These are phyloP conservation scores for Alternaria arborescens DNA, from an alignment of 2,329 filamentous ascomycete species.

Conservation along the genomic window DNA sequence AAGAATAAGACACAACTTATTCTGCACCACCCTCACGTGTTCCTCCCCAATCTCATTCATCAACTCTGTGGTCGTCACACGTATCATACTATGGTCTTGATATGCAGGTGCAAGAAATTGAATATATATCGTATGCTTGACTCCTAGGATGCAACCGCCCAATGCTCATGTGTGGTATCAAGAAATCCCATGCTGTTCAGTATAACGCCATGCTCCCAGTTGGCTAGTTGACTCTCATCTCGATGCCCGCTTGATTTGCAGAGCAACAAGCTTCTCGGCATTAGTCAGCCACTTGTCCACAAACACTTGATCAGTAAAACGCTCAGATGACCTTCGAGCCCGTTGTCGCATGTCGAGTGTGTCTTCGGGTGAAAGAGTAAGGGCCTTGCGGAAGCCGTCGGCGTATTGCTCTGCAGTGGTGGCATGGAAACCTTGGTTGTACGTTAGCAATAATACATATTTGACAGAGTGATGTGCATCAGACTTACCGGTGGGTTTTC, in stretches of 20 bases:
- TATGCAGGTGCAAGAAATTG: neutral
- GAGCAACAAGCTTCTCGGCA: conserved; percentile 73
- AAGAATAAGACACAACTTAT: neutral
- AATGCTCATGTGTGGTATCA: conserved; percentile 21
- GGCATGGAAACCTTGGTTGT: conserved; percentile 79
- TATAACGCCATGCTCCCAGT: conserved; percentile 1
- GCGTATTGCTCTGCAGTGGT: conserved; percentile 82
- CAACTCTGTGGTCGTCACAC: neutral
- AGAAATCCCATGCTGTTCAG: neutral
- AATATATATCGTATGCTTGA: neutral
- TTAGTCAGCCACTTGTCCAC: conserved; percentile 78
- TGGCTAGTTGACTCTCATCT: conserved; percentile 6
- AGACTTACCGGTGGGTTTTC: conserved; percentile 73
- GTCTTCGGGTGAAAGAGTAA: conserved; percentile 70
- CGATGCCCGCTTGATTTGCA: conserved; percentile 43
- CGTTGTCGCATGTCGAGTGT: conserved; percentile 77
- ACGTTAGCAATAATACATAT: conserved; percentile 4
- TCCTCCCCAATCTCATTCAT: neutral
- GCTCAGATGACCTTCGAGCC: conserved; percentile 77
- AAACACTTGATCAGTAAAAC: conserved; percentile 91
- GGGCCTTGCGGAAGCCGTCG: conserved; percentile 77
- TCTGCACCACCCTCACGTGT: neutral
- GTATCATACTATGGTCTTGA: neutral
- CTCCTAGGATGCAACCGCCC: conserved; percentile 8
- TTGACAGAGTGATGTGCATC: neutral